Percentiles rank a stretch among this genome's conserved stretches.
Evolutionary conservation across 73 alveolate species (phyloP).

Genomic region (Paramecium tetraurelia): DNA sequence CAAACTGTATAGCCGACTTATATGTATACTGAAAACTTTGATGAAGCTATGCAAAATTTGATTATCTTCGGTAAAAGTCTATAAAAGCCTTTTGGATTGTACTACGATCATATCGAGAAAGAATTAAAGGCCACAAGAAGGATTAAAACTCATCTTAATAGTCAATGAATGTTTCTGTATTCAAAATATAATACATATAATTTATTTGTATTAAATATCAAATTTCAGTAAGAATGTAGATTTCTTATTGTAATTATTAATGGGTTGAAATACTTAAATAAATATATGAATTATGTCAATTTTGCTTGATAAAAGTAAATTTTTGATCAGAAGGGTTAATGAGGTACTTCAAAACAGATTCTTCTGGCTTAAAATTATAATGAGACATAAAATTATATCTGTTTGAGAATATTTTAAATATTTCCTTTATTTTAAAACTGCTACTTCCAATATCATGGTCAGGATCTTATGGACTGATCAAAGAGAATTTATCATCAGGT

Average conservation of each 20-base stretch:
- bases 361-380: constrained; percentile 47
- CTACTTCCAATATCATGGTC: constrained; percentile 74
- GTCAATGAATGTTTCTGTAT: background rate
- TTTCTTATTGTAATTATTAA: background rate
- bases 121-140: constrained; percentile 6
- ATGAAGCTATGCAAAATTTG: constrained; percentile 24
- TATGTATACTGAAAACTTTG: constrained; percentile 23
- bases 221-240: background rate
- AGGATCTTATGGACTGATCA: constrained; percentile 72
- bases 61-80: constrained; percentile 3
- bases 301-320: constrained; percentile 19
- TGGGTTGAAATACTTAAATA: background rate
- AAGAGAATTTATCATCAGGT: constrained; percentile 63
- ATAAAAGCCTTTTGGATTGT: constrained; percentile 3
- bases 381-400: constrained; percentile 57
- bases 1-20: constrained; percentile 25
- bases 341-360: constrained; percentile 20
- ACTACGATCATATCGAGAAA: background rate
- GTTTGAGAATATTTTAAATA: constrained; percentile 63
- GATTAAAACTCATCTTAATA: constrained; percentile 3
- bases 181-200: background rate
- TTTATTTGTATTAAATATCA: background rate
- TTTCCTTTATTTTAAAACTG: constrained; percentile 72
- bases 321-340: constrained; percentile 47
- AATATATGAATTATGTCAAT: background rate